phyloP scores from a whole-genome alignment of 805 yeast genomes.

The Saccharomycopsis amapae region DNA sequence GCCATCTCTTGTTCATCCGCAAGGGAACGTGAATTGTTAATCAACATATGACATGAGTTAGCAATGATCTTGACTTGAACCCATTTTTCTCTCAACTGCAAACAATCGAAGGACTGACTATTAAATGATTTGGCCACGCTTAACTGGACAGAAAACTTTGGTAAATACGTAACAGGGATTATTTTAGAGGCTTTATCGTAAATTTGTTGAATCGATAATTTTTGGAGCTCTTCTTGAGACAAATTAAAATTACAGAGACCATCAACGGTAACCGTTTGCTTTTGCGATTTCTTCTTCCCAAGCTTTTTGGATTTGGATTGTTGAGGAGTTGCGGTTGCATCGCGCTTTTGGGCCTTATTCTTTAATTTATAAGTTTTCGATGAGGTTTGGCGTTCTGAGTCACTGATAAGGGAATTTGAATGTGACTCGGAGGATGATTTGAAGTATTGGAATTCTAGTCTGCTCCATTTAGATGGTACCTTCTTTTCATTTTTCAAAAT shows the following conservation, averaged over 20 bases:
- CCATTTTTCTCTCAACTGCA: conserved; percentile 50
- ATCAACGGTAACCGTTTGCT: conserved; percentile 23
- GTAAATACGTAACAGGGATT: conserved; percentile 57
- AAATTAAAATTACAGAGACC: conserved; percentile 47
- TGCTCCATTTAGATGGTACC: conserved; percentile 50
- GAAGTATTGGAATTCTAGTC: conserved; percentile 48
- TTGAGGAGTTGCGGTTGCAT: conserved; percentile 10
- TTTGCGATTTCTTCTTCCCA: conserved; percentile 22
- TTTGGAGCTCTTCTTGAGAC: conserved; percentile 48
- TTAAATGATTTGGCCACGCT: conserved; percentile 68
- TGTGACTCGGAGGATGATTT: conserved; percentile 23
- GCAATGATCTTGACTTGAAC: conserved; percentile 61
- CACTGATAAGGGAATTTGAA: too few species aligned
- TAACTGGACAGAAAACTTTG: conserved; percentile 54
- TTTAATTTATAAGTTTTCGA: conserved; percentile 1
- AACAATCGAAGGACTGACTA: conserved; percentile 44
- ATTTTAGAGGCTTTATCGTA: conserved; percentile 50
- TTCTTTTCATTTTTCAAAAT: conserved; percentile 36
- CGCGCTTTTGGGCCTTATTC: conserved; percentile 14
- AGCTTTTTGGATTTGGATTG: conserved; percentile 22
- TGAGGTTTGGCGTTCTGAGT: neutral
- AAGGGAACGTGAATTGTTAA: conserved; percentile 6
- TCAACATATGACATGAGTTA: conserved; percentile 53
- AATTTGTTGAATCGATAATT: conserved; percentile 51
- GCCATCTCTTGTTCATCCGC: conserved; percentile 55